phyloP scores from a whole-genome alignment of 805 yeast genomes.

The Saccharomycopsis synnaedendra region DNA sequence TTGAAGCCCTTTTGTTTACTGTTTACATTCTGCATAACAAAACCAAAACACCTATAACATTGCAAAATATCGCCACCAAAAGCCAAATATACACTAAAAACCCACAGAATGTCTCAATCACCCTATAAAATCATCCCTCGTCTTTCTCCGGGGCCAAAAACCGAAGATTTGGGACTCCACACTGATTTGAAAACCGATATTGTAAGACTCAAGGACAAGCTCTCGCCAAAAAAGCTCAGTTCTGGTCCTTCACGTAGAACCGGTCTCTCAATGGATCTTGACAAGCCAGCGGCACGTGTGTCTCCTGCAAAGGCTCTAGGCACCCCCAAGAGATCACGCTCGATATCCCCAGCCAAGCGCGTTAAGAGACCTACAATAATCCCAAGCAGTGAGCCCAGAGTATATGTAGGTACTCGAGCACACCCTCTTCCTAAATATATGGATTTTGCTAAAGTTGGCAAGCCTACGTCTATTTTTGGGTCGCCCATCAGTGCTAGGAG shows the following conservation, averaged over 20 bases:
- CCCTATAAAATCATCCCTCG: no score
- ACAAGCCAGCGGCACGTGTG: constrained; percentile 6
- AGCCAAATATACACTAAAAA: no score
- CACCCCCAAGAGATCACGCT: constrained; percentile 5
- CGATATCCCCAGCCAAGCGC: neutral
- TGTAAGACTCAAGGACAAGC: constrained; percentile 1
- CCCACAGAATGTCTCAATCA: no score
- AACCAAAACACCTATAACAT: no score
- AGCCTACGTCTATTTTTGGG: constrained; percentile 4
- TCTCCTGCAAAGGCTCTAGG: constrained; percentile 3
- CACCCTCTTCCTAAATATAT: neutral
- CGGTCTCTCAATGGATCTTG: neutral
- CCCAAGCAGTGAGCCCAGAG: constrained; percentile 9
- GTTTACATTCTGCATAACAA: no score
- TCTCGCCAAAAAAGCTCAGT: constrained; percentile 1
- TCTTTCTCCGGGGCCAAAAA: no score
- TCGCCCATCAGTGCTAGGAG: constrained; percentile 2
- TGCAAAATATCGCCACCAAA: no score
- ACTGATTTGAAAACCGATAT: constrained; percentile 5
- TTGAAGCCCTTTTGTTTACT: no score
- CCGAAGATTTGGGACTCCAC: neutral
- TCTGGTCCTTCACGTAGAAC: neutral
- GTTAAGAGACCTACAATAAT: neutral
- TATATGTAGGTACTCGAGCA: neutral
- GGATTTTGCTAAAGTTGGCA: neutral